Conservation (phyloP, 805 yeast species). For the Candida koratica region DNA sequence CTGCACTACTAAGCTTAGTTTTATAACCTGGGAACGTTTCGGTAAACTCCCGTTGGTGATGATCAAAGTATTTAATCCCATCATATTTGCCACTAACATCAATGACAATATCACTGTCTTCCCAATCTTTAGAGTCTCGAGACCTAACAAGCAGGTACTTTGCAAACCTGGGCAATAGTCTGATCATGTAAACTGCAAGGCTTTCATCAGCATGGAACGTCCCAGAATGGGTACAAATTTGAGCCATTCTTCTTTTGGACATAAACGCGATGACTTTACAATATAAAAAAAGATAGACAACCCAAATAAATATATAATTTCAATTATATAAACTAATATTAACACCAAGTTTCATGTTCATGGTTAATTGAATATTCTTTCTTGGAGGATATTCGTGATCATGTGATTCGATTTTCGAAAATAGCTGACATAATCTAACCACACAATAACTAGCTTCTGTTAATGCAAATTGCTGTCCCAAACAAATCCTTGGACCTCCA, state of each 20-base stretch:
- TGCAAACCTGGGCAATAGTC: conserved; percentile 61
- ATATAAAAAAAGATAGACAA: too few species aligned
- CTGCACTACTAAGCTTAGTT: conserved; percentile 91
- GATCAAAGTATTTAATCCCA: conserved; percentile 82
- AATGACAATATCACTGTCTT: conserved; percentile 82
- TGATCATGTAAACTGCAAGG: conserved; percentile 84
- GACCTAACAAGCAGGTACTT: conserved; percentile 75
- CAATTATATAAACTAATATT: conserved; percentile 7
- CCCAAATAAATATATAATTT: background rate
- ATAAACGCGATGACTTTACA: too few species aligned
- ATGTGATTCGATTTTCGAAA: conserved; percentile 17
- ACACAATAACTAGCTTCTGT: conserved; percentile 47
- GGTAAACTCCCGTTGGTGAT: conserved; percentile 89
- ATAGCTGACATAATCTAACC: conserved; percentile 31
- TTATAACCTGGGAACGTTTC: conserved; percentile 62
- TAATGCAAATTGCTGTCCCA: conserved; percentile 55
- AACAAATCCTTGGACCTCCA: conserved; percentile 55
- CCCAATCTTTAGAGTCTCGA: conserved; percentile 80
- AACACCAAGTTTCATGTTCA: conserved; percentile 17
- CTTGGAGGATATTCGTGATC: conserved; percentile 30
- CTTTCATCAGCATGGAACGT: conserved; percentile 97
- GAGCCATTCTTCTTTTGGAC: conserved; percentile 34
- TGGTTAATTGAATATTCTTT: conserved; percentile 27
- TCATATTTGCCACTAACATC: conserved; percentile 94
- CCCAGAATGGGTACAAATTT: conserved; percentile 89